Evolutionary conservation across 768 basidiomycete species (phyloP).

Genomic region (Kwoniella dejecticola): DNA sequence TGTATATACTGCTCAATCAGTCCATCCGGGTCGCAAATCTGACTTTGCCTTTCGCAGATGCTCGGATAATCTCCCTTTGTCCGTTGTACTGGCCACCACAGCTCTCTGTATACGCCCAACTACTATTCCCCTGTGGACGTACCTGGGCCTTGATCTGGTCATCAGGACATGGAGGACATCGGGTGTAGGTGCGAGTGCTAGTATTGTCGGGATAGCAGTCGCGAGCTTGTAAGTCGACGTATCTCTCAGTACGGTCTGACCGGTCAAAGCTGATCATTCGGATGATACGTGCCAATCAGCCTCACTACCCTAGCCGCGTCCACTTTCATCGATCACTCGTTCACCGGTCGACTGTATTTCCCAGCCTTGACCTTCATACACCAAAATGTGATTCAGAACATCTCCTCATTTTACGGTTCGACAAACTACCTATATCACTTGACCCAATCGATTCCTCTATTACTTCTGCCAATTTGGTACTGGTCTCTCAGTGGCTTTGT

Average conservation of each 20-base stretch:
- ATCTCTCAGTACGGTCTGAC: neutral
- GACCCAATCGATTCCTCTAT: slow-evolving; percentile 78
- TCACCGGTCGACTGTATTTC: slow-evolving; percentile 62
- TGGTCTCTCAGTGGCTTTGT: slow-evolving; percentile 54
- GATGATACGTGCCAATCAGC: too few species aligned
- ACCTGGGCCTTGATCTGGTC: slow-evolving; percentile 65
- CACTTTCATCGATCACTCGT: slow-evolving; percentile 62
- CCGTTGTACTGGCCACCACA: slow-evolving; percentile 67
- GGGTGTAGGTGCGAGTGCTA: slow-evolving; percentile 2
- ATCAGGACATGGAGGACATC: neutral
- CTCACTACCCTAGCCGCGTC: slow-evolving; percentile 37
- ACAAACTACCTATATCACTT: slow-evolving; percentile 88
- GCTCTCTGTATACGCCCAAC: slow-evolving; percentile 86
- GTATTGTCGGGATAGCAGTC: neutral
- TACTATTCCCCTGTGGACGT: slow-evolving; percentile 81
- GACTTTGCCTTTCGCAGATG: slow-evolving; percentile 8
- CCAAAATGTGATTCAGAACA: slow-evolving; percentile 72
- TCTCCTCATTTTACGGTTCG: slow-evolving; percentile 90
- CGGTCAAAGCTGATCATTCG: too few species aligned
- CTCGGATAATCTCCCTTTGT: slow-evolving; percentile 30
- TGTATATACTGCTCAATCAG: neutral
- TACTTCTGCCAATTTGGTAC: slow-evolving; percentile 70
- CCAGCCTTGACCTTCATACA: slow-evolving; percentile 80
- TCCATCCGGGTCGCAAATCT: neutral
- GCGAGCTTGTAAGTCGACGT: slow-evolving; percentile 5